A percentile compares a stretch with the other conserved stretches of the same genome.
These are phyloP conservation scores for Beauveria pseudobassiana DNA, from an alignment of 2,329 filamentous ascomycete genomes.

Conservation along the genomic window DNA sequence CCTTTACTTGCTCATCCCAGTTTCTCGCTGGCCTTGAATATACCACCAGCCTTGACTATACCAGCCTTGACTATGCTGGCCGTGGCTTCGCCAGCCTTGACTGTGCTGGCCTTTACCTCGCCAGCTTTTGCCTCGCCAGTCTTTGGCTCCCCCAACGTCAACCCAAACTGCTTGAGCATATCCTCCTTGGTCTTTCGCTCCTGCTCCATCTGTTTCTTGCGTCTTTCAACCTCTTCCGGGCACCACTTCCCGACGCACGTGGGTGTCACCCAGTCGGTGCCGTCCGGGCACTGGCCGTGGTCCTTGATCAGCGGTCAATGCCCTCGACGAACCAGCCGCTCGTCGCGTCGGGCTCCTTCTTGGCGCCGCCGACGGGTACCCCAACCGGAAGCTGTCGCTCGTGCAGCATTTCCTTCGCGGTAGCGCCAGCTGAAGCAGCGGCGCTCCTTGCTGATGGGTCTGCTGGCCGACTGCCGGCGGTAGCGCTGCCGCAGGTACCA, in stretches of 20 bases:
- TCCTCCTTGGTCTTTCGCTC: neutral
- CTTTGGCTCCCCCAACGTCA: neutral
- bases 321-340: conserved; percentile 41
- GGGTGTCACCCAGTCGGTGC: conserved; percentile 32
- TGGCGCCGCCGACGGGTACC: conserved; percentile 25
- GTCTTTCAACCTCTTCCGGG: neutral
- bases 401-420: conserved; percentile 36
- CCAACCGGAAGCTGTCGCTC: conserved; percentile 35
- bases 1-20: no score
- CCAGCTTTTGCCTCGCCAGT: no score
- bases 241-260: conserved; percentile 16
- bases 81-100: no score
- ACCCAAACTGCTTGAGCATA: neutral
- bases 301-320: conserved; percentile 39
- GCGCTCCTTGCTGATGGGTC: conserved; percentile 23
- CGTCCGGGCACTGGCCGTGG: conserved; percentile 32
- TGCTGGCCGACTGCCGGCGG: conserved; percentile 15
- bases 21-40: no score
- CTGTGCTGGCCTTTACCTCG: no score
- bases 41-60: no score
- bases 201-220: neutral
- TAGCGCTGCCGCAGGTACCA: conserved; percentile 22
- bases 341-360: conserved; percentile 26
- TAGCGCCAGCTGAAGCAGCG: conserved; percentile 41
- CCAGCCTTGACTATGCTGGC: no score